These are phyloP conservation scores for Geosmithia flava DNA, from an alignment of 2,329 filamentous ascomycete genomes.

Conservation along the genomic window DNA sequence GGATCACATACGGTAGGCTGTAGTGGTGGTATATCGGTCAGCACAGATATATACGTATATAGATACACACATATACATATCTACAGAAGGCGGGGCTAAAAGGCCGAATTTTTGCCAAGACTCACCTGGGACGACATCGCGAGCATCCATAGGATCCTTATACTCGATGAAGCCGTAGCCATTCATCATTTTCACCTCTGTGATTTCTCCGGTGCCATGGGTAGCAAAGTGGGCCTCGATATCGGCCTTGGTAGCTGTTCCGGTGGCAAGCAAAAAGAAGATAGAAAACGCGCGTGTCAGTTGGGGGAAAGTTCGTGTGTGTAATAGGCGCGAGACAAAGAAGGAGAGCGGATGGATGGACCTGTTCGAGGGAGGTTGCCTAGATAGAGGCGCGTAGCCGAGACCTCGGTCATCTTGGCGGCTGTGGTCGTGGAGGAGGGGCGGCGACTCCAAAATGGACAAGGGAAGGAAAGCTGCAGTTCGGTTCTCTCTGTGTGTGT, in stretches of 20 bases:
- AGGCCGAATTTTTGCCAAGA: constrained; percentile 3
- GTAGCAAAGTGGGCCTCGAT: constrained; percentile 91
- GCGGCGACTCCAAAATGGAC: no score
- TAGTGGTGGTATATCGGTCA: constrained; percentile 2
- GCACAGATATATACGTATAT: neutral
- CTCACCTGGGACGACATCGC: constrained; percentile 95
- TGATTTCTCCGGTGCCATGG: constrained; percentile 94
- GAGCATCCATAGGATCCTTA: constrained; percentile 94
- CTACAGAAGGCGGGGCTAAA: neutral
- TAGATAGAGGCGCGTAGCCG: constrained; percentile 88
- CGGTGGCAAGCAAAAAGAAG: constrained; percentile 12
- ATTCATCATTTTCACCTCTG: constrained; percentile 99
- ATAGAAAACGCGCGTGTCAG: constrained; percentile 8
- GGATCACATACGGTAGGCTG: constrained; percentile 49
- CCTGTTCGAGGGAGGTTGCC: constrained; percentile 95
- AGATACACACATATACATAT: no score
- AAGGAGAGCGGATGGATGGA: constrained; percentile 27
- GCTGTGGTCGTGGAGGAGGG: neutral
- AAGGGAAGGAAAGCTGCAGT: no score
- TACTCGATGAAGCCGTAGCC: constrained; percentile 99
- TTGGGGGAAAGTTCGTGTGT: neutral
- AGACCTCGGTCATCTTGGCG: constrained; percentile 70
- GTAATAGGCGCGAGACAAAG: neutral
- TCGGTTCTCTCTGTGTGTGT: no score
- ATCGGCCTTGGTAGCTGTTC: constrained; percentile 85